Percentiles rank a stretch among this genome's conserved stretches.
Conservation (phyloP, 176 grass and related monocot species). For the Olyra latifolia region DNA sequence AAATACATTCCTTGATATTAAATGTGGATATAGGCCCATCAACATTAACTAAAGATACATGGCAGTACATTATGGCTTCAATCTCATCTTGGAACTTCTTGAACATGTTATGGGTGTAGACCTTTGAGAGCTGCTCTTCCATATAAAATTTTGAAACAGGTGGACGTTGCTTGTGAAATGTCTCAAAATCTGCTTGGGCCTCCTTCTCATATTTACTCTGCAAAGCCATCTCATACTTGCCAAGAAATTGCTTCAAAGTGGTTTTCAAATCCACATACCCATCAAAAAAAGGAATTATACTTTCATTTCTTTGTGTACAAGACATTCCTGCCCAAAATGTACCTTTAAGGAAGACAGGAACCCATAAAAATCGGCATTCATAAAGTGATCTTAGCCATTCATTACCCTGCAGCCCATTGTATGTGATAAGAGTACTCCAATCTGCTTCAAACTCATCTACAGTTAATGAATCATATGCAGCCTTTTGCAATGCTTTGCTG, state of each 20-base stretch:
- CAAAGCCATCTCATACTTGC: slow-evolving; percentile 81
- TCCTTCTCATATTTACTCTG: slow-evolving; percentile 94
- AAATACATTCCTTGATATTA: slow-evolving; percentile 87
- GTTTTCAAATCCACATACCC: slow-evolving; percentile 90
- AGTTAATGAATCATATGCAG: slow-evolving; percentile 79
- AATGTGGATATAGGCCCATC: slow-evolving; percentile 68
- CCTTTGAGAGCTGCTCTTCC: slow-evolving; percentile 96
- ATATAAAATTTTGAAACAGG: slow-evolving; percentile 93
- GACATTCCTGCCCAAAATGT: slow-evolving; percentile 98
- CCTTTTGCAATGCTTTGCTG: slow-evolving; percentile 86
- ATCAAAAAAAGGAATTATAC: slow-evolving; percentile 77
- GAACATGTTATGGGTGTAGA: slow-evolving; percentile 95
- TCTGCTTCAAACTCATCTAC: slow-evolving; percentile 77
- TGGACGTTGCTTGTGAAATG: slow-evolving; percentile 92
- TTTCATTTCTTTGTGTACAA: slow-evolving; percentile 67
- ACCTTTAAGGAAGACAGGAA: slow-evolving; percentile 88
- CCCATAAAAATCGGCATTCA: slow-evolving; percentile 78
- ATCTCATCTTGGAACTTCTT: slow-evolving; percentile 99
- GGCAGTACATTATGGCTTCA: slow-evolving; percentile 98
- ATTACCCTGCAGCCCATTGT: slow-evolving; percentile 70
- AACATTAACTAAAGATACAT: slow-evolving; percentile 59
- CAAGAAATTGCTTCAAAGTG: slow-evolving; percentile 84
- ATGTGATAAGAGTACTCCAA: slow-evolving; percentile 73
- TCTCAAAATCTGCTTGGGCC: slow-evolving; percentile 95
- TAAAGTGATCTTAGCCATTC: slow-evolving; percentile 88